Evolutionary conservation across 805 yeast genomes (phyloP).

Genomic region (Saccharomycopsis oosterbeekiorum): DNA sequence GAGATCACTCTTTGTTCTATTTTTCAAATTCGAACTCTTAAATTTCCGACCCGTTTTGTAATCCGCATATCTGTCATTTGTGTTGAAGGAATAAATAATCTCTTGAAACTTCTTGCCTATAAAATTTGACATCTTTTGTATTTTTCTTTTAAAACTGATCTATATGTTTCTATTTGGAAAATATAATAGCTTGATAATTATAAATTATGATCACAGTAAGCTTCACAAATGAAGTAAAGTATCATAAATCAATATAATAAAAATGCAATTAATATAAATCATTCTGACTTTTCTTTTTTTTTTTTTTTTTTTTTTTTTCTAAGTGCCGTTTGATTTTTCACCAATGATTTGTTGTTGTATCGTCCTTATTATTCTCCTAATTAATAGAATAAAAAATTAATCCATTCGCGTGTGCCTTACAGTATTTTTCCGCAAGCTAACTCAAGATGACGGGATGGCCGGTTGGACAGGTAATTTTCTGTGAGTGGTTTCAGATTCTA

Average conservation of each 20-base stretch:
- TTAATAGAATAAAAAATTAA: not conserved
- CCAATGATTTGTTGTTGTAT: not conserved
- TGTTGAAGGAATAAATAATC: constrained; percentile 51
- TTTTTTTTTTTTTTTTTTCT: not conserved
- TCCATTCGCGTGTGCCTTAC: not conserved
- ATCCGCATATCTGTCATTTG: constrained; percentile 64
- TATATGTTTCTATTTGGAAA: not conserved
- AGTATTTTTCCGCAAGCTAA: not conserved
- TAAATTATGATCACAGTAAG: too few relatives aligned
- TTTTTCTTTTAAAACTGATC: not conserved
- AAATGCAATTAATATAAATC: not conserved
- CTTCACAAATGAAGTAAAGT: too few relatives aligned
- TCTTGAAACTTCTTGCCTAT: constrained; percentile 39
- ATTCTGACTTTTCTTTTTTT: not conserved
- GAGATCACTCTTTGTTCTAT: constrained; percentile 4
- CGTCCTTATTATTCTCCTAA: not conserved
- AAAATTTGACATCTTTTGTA: constrained; percentile 3
- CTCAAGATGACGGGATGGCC: not conserved
- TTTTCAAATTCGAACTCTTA: constrained; percentile 4
- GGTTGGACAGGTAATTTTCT: not conserved
- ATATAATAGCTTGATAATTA: too few relatives aligned
- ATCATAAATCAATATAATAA: too few relatives aligned
- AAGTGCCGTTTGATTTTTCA: not conserved
- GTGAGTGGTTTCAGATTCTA: too few relatives aligned
- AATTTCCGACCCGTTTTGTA: constrained; percentile 37